Evolutionary conservation across 495 filamentous ascomycete species (phyloP).

Genomic region (Letharia lupina): DNA sequence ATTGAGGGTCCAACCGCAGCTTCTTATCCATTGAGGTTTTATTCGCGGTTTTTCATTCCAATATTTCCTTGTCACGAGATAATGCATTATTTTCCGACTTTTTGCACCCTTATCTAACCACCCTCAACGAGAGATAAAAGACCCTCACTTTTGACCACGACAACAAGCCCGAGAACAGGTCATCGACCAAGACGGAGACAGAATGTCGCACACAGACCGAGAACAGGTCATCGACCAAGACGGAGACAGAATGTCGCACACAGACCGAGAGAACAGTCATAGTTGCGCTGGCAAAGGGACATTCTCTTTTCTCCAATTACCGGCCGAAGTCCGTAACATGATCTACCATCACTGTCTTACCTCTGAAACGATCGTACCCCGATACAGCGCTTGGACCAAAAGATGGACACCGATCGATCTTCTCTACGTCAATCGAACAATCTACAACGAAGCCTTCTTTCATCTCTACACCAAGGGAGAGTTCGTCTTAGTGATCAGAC

Average conservation of each 20-base stretch:
- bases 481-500: background rate
- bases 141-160: background rate
- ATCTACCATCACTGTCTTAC: background rate
- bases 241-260: background rate
- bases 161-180: background rate
- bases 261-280: background rate
- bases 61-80: background rate
- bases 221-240: background rate
- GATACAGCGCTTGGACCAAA: background rate
- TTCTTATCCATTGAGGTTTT: no score
- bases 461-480: constrained; percentile 2
- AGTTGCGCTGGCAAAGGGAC: background rate
- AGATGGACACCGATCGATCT: constrained; percentile 1
- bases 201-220: background rate
- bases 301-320: background rate
- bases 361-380: background rate
- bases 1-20: no score
- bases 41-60: background rate
- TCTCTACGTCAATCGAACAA: background rate
- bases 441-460: background rate
- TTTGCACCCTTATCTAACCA: background rate
- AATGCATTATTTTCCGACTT: background rate
- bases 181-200: background rate
- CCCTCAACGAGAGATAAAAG: background rate
- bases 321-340: background rate